phyloP scores from a whole-genome alignment of 106 monocot species.

The Triglochin maritima region DNA sequence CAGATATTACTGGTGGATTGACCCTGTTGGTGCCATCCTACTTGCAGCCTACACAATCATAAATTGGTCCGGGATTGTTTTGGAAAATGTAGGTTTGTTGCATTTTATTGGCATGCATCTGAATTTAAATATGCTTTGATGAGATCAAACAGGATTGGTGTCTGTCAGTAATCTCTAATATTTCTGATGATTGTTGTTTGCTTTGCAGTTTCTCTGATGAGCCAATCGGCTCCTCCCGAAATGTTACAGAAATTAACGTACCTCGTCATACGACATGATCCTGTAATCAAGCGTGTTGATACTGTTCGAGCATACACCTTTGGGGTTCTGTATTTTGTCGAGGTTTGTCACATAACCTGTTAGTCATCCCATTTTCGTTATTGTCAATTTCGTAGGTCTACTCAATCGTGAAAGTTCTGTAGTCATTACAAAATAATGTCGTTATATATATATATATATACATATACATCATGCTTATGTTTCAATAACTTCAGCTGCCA shows the following conservation, averaged over 20 bases:
- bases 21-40: constrained; percentile 73
- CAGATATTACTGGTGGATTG: constrained; percentile 93
- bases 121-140: background rate
- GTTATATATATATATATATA: constrained; percentile 1
- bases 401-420: too few species aligned
- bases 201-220: constrained; percentile 69
- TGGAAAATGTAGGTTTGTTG: constrained; percentile 81
- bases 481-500: too few species aligned
- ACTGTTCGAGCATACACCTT: constrained; percentile 97
- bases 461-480: too few species aligned
- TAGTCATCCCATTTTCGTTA: background rate
- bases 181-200: background rate
- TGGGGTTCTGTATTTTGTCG: constrained; percentile 96
- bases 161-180: background rate
- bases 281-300: constrained; percentile 67
- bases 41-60: constrained; percentile 82
- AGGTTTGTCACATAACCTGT: constrained; percentile 36
- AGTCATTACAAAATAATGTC: background rate
- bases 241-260: constrained; percentile 92
- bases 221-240: constrained; percentile 77
- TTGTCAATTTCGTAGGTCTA: too few species aligned
- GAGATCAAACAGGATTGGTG: background rate
- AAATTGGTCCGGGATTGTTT: constrained; percentile 85
- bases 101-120: background rate
- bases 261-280: constrained; percentile 67